Evolutionary conservation across 129 eudicot genomes (phyloP).

Genomic region (Escallonia herrerae): DNA sequence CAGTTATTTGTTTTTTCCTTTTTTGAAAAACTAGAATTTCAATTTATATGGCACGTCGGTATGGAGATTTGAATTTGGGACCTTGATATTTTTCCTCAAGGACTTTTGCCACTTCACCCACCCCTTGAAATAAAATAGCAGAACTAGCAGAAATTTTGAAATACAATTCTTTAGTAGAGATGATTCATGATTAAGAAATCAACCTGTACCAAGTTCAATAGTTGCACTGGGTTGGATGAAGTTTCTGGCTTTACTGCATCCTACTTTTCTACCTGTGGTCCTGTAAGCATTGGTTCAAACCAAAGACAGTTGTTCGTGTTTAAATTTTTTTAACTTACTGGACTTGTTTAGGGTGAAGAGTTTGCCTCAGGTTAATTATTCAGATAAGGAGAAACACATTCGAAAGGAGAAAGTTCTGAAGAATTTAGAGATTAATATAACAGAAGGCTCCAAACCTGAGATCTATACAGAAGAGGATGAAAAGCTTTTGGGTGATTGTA

Average conservation of each 20-base stretch:
- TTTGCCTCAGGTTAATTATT: conserved; percentile 28
- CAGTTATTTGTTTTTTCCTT: too few species aligned
- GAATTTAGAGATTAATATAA: conserved; percentile 39
- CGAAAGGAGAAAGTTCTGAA: conserved; percentile 17
- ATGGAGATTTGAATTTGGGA: too few species aligned
- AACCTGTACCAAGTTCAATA: neutral
- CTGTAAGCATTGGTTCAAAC: neutral
- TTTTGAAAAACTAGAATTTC: too few species aligned
- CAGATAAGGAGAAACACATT: conserved; percentile 30
- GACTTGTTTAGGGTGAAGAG: conserved; percentile 38
- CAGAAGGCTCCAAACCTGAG: conserved; percentile 59
- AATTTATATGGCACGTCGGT: too few species aligned
- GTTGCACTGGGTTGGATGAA: neutral
- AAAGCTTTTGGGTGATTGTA: conserved; percentile 58
- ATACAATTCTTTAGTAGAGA: too few species aligned
- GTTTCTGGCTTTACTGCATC: neutral
- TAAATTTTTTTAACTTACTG: neutral
- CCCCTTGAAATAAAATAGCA: too few species aligned
- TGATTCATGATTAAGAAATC: too few species aligned
- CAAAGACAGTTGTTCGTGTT: neutral
- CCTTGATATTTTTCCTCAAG: too few species aligned
- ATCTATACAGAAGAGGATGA: conserved; percentile 76
- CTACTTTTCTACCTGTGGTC: neutral
- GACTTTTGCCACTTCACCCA: too few species aligned
- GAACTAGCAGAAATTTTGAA: too few species aligned